phyloP scores from a whole-genome alignment of 2,329 filamentous ascomycete genomes.

The Colletotrichum magnum region DNA sequence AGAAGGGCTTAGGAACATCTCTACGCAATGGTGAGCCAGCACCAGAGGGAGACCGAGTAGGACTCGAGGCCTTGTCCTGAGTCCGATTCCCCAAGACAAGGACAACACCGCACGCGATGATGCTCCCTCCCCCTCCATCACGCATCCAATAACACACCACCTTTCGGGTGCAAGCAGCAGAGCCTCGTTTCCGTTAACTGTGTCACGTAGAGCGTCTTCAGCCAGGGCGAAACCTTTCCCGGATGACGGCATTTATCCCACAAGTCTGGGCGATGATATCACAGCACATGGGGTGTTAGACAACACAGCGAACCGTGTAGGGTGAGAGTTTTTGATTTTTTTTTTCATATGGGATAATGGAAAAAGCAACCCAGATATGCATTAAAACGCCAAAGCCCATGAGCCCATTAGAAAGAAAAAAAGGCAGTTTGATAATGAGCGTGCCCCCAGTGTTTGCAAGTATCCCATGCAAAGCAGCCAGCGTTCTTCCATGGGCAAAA shows the following conservation, averaged over 20 bases:
- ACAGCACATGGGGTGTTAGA: background rate
- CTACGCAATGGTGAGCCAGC: too few relatives aligned
- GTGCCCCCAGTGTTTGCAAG: background rate
- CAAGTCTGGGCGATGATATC: background rate
- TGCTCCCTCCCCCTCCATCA: background rate
- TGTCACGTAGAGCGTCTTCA: background rate
- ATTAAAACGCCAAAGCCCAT: slow-evolving; percentile 20
- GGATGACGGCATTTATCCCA: background rate
- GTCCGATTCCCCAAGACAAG: background rate
- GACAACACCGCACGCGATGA: background rate
- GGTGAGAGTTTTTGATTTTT: background rate
- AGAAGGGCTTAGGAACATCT: too few relatives aligned
- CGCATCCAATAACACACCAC: background rate
- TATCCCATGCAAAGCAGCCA: slow-evolving; percentile 1
- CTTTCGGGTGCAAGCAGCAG: background rate
- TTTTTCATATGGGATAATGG: background rate
- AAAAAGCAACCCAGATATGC: slow-evolving; percentile 14
- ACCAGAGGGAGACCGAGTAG: too few relatives aligned
- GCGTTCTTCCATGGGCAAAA: slow-evolving; percentile 2
- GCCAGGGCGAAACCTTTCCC: background rate
- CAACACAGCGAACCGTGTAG: background rate
- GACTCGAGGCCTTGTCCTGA: background rate
- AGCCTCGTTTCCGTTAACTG: background rate
- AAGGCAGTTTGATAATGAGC: slow-evolving; percentile 22
- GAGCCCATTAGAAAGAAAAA: slow-evolving; percentile 4